These are phyloP conservation scores for Citeromyces hawaiiensis DNA, from an alignment of 1,139 yeast genomes.

Conservation along the genomic window DNA sequence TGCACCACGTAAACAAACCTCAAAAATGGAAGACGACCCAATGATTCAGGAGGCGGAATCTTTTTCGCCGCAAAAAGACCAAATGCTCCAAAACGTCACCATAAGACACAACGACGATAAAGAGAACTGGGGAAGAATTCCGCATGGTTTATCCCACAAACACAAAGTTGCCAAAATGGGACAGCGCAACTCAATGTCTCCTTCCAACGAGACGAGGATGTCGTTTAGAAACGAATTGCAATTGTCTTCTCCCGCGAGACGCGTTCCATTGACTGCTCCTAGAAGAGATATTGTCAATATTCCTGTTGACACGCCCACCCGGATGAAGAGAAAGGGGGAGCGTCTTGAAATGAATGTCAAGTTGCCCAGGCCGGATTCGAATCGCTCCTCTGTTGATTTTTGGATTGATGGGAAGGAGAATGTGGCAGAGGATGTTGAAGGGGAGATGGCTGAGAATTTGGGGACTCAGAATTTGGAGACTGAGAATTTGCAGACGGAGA, in stretches of 20 bases:
- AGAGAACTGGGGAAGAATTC: constrained; percentile 18
- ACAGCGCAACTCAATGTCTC: constrained; percentile 10
- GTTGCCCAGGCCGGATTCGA: background rate
- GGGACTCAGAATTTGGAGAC: background rate
- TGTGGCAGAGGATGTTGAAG: background rate
- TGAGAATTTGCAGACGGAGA: background rate
- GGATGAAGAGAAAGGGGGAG: background rate
- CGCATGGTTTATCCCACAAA: constrained; percentile 31
- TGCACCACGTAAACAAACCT: background rate
- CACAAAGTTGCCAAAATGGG: constrained; percentile 16
- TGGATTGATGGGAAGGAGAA: background rate
- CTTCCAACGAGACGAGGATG: constrained; percentile 7
- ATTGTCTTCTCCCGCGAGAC: constrained; percentile 11
- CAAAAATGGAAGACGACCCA: background rate
- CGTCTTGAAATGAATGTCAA: background rate
- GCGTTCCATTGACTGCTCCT: constrained; percentile 27
- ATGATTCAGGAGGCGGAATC: constrained; percentile 1
- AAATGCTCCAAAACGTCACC: background rate
- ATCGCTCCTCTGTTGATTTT: background rate
- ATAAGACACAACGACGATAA: background rate
- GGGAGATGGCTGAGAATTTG: background rate
- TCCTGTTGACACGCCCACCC: constrained; percentile 6
- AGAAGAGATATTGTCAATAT: constrained; percentile 5
- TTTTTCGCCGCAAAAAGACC: constrained; percentile 1
- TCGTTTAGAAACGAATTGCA: constrained; percentile 4